These are phyloP conservation scores for Suillus alpinus DNA, from an alignment of 768 basidiomycete genomes.

Conservation along the genomic window DNA sequence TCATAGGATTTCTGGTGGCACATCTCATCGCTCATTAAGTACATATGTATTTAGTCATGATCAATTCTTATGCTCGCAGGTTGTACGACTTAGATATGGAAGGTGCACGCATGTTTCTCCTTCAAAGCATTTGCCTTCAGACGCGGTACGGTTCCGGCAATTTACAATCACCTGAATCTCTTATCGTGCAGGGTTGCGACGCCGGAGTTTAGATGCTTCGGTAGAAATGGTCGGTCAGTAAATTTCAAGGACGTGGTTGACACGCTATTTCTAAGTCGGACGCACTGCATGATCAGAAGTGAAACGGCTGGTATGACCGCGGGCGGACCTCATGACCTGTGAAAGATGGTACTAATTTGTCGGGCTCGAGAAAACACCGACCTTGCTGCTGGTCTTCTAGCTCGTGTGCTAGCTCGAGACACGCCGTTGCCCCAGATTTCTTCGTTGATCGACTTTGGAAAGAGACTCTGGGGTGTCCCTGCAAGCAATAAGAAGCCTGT, in stretches of 20 bases:
- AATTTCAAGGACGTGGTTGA: not conserved
- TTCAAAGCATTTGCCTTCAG: not conserved
- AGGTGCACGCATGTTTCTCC: not conserved
- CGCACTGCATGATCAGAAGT: not conserved
- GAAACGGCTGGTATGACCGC: not conserved
- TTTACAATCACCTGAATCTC: not conserved
- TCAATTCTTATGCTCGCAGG: not conserved
- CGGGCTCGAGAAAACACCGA: not conserved
- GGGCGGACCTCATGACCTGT: not conserved
- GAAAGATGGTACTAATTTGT: not conserved
- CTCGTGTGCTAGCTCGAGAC: not conserved
- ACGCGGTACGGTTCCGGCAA: not conserved
- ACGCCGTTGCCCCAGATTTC: not conserved
- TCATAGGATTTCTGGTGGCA: not conserved
- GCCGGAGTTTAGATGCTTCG: not conserved
- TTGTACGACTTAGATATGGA: not conserved
- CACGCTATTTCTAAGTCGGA: not conserved
- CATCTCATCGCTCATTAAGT: not conserved
- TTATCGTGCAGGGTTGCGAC: not conserved
- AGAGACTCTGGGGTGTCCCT: not conserved
- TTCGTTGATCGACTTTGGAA: not conserved
- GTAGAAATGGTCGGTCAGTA: not conserved
- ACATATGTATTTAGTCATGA: constrained; percentile 1
- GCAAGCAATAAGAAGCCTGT: not conserved
- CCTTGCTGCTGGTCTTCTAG: not conserved